These are phyloP conservation scores for Leptodontidium sp. DNA, from an alignment of 2,329 filamentous ascomycete genomes.

Conservation along the genomic window DNA sequence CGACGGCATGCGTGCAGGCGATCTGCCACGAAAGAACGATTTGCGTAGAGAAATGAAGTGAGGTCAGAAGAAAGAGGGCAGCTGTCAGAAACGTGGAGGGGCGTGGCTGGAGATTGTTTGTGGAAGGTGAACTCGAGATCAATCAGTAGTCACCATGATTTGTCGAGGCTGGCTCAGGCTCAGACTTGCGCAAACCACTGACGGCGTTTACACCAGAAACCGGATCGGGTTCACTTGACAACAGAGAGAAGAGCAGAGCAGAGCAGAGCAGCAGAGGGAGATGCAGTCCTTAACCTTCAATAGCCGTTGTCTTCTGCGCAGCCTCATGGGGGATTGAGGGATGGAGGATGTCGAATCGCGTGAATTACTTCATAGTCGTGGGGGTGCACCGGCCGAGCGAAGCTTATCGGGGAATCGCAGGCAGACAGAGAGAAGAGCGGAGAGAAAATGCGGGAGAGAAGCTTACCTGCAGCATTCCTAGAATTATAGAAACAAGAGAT, in stretches of 20 bases:
- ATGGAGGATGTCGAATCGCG: conserved; percentile 27
- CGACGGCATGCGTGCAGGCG: neutral
- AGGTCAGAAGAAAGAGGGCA: neutral
- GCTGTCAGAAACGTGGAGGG: neutral
- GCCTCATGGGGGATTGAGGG: conserved; percentile 15
- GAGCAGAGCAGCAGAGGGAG: neutral
- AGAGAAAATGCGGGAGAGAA: conserved; percentile 3
- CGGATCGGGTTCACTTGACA: conserved; percentile 25
- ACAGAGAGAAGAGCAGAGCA: neutral
- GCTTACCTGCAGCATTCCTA: conserved; percentile 49
- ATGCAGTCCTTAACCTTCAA: conserved; percentile 1
- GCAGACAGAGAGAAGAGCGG: neutral
- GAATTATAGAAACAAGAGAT: conserved; percentile 29
- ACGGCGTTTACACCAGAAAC: conserved; percentile 22
- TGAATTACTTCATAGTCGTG: conserved; percentile 34
- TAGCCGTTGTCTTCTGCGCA: conserved; percentile 10
- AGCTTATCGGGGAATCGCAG: conserved; percentile 32
- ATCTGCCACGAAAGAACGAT: conserved; percentile 12
- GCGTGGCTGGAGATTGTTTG: conserved; percentile 1
- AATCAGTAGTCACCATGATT: conserved; percentile 24
- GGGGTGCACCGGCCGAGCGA: conserved; percentile 28
- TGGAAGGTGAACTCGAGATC: conserved; percentile 23
- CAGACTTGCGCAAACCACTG: conserved; percentile 20
- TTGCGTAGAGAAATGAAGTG: neutral
- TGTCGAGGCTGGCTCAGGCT: conserved; percentile 20